A percentile compares a stretch with the other conserved stretches of the same genome.
Conservation (phyloP, 495 filamentous ascomycete genomes). For the Poronia punctata region DNA sequence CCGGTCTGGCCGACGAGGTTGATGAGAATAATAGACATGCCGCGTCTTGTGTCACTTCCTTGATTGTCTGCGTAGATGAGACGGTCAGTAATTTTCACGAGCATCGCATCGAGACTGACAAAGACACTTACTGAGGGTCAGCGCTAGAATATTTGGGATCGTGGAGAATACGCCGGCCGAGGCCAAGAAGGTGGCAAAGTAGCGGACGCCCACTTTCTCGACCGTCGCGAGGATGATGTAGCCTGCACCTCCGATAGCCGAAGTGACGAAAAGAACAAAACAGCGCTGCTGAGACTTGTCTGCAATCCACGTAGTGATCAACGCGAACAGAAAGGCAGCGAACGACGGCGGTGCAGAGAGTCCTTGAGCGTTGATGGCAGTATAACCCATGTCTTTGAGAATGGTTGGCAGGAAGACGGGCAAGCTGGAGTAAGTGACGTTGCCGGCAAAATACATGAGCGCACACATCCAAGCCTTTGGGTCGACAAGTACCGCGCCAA, state of each 20-base stretch:
- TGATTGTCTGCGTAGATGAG: slow-evolving; percentile 45
- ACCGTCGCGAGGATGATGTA: slow-evolving; percentile 63
- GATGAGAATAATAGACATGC: slow-evolving; percentile 58
- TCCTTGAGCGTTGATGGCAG: slow-evolving; percentile 61
- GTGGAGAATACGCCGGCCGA: slow-evolving; percentile 56
- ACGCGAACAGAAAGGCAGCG: slow-evolving; percentile 57
- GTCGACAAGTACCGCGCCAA: slow-evolving; percentile 50
- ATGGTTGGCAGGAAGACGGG: slow-evolving; percentile 79
- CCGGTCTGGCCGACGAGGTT: slow-evolving; percentile 61
- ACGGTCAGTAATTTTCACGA: not conserved
- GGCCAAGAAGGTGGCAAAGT: slow-evolving; percentile 58
- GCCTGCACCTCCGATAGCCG: slow-evolving; percentile 55
- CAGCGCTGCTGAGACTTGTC: slow-evolving; percentile 69
- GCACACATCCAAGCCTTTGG: slow-evolving; percentile 39
- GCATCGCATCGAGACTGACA: not conserved
- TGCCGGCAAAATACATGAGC: slow-evolving; percentile 41
- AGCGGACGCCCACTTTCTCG: slow-evolving; percentile 50
- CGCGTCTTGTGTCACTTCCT: slow-evolving; percentile 57
- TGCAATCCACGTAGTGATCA: slow-evolving; percentile 58
- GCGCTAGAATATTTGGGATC: slow-evolving; percentile 59
- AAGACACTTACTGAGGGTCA: slow-evolving; percentile 45
- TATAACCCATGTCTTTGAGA: slow-evolving; percentile 68
- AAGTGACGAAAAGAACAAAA: slow-evolving; percentile 52
- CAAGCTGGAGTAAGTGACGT: slow-evolving; percentile 62
- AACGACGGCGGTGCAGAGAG: slow-evolving; percentile 75